A percentile compares a stretch with the other conserved stretches of the same genome.
These are phyloP conservation scores for Termitomyces sp. DNA, from an alignment of 768 basidiomycete genomes.

Conservation along the genomic window DNA sequence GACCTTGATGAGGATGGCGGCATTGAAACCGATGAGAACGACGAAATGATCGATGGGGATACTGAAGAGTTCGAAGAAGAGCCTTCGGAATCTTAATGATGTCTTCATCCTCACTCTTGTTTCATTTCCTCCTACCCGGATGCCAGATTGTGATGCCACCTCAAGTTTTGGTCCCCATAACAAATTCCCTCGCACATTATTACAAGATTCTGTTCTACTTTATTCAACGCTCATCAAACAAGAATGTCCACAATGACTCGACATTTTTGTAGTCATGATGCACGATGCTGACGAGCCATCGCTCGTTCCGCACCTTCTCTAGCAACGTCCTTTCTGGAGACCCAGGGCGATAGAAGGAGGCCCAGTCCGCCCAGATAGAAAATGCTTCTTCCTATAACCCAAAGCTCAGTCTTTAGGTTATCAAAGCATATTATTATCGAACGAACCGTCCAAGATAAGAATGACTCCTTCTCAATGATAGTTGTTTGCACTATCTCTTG, in stretches of 20 bases:
- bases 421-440: neutral
- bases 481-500: slow-evolving; percentile 96
- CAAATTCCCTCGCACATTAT: slow-evolving; percentile 1
- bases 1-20: slow-evolving; percentile 43
- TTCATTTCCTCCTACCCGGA: neutral
- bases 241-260: slow-evolving; percentile 79
- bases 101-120: neutral
- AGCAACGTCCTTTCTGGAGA: slow-evolving; percentile 72
- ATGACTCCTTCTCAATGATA: slow-evolving; percentile 92
- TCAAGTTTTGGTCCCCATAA: too few relatives aligned
- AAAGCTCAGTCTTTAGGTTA: neutral
- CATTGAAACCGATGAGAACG: slow-evolving; percentile 37
- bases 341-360: slow-evolving; percentile 72
- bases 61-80: slow-evolving; percentile 52
- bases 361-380: slow-evolving; percentile 94
- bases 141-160: neutral
- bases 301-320: slow-evolving; percentile 58
- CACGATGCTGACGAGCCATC: slow-evolving; percentile 89
- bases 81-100: slow-evolving; percentile 24
- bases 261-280: slow-evolving; percentile 89
- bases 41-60: slow-evolving; percentile 38
- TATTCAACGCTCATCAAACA: slow-evolving; percentile 35
- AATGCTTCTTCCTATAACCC: slow-evolving; percentile 84
- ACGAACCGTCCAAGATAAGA: slow-evolving; percentile 91
- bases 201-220: slow-evolving; percentile 6